Conservation (phyloP, 768 basidiomycete species). For the Trametes cinnabarina region DNA sequence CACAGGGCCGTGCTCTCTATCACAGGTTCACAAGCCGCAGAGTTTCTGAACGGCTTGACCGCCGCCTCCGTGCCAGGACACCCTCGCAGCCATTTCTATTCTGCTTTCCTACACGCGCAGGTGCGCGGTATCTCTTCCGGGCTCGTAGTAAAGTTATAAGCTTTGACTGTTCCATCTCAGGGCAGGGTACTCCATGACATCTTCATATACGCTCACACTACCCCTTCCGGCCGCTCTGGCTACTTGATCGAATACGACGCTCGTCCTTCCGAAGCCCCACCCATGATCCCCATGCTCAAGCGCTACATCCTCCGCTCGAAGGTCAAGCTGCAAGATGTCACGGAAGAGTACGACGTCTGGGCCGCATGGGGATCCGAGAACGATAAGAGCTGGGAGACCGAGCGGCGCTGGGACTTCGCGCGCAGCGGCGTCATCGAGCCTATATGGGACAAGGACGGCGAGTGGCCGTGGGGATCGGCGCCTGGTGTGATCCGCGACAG, state of each 20-base stretch:
- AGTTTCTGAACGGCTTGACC: constrained; percentile 54
- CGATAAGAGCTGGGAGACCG: constrained; percentile 40
- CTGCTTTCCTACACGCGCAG: constrained; percentile 31
- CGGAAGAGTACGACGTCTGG: constrained; percentile 79
- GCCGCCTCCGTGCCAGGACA: constrained; percentile 24
- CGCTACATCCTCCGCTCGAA: constrained; percentile 86
- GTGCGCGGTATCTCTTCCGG: background rate
- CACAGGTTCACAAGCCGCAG: constrained; percentile 74
- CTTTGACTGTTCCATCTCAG: constrained; percentile 29
- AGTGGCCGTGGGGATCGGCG: constrained; percentile 61
- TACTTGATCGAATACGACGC: constrained; percentile 76
- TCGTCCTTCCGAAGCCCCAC: constrained; percentile 53
- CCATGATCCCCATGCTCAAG: constrained; percentile 72
- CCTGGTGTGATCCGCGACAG: constrained; percentile 57
- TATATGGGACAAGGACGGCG: constrained; percentile 50
- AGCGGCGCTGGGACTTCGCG: constrained; percentile 51
- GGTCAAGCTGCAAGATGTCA: constrained; percentile 77
- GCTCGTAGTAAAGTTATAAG: no score
- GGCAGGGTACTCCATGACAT: constrained; percentile 88
- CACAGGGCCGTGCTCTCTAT: constrained; percentile 71
- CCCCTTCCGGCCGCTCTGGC: constrained; percentile 42
- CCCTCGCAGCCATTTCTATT: constrained; percentile 22
- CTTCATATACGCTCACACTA: constrained; percentile 70
- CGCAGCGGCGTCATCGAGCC: constrained; percentile 78
- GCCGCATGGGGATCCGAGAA: constrained; percentile 66